Conservation (phyloP, 2,329 filamentous ascomycete genomes). For the Malbranchea zuffiana region DNA sequence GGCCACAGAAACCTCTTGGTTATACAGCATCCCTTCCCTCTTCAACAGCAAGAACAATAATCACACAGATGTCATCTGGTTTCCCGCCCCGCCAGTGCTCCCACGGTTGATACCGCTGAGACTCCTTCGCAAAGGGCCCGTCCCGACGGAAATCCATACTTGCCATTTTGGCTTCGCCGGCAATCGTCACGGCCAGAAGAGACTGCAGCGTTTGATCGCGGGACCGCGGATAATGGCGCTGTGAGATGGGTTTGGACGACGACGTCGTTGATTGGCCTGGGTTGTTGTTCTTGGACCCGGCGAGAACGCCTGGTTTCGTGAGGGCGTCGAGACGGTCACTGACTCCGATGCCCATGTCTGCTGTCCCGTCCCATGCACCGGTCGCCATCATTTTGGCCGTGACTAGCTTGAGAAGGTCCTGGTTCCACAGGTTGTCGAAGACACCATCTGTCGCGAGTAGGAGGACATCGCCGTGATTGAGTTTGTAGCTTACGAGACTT, state of each 20-base stretch:
- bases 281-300: constrained; percentile 16
- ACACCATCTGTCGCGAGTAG: constrained; percentile 90
- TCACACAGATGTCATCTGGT: constrained; percentile 85
- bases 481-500: constrained; percentile 60
- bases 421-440: constrained; percentile 88
- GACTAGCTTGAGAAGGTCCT: constrained; percentile 74
- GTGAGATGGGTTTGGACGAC: constrained; percentile 11
- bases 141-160: constrained; percentile 72
- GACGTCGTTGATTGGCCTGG: constrained; percentile 5
- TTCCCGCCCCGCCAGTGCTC: constrained; percentile 89
- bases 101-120: constrained; percentile 73
- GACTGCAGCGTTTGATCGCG: constrained; percentile 55
- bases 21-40: constrained; percentile 24
- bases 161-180: constrained; percentile 70
- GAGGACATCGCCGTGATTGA: constrained; percentile 87
- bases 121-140: constrained; percentile 89
- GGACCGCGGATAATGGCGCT: constrained; percentile 15
- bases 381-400: constrained; percentile 62
- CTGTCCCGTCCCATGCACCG: constrained; percentile 61
- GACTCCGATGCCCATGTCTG: constrained; percentile 51
- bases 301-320: constrained; percentile 39
- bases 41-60: constrained; percentile 68
- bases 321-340: constrained; percentile 48
- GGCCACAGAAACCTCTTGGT: too few relatives aligned
- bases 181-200: constrained; percentile 66